Evolutionary conservation across 495 filamentous ascomycete genomes (phyloP).

Genomic region (Hyaloscypha variabilis): DNA sequence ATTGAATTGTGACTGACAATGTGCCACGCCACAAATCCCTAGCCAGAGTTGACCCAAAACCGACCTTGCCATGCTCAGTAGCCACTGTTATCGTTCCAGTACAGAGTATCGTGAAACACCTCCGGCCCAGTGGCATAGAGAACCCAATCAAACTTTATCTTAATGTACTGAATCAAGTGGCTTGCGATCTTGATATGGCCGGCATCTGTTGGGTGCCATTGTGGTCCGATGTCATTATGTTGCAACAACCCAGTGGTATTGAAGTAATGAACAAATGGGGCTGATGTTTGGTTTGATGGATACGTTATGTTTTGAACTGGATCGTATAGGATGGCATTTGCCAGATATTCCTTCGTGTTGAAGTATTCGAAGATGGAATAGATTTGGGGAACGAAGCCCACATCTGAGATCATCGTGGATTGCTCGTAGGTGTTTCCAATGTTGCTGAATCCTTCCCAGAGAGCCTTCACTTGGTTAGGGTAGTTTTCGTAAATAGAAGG

Average conservation of each 20-base stretch:
- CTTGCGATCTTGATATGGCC: constrained; percentile 70
- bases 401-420: constrained; percentile 17
- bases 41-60: background rate
- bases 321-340: constrained; percentile 45
- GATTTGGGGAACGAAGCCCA: constrained; percentile 55
- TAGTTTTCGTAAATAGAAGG: background rate
- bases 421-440: constrained; percentile 57
- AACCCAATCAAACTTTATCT: constrained; percentile 60
- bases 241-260: constrained; percentile 68
- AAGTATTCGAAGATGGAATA: constrained; percentile 58
- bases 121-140: constrained; percentile 62
- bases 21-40: background rate
- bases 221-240: constrained; percentile 69
- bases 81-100: constrained; percentile 54
- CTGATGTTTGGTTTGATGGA: constrained; percentile 35
- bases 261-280: constrained; percentile 68
- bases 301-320: constrained; percentile 44
- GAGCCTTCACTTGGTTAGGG: constrained; percentile 43
- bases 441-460: constrained; percentile 62
- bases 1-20: background rate
- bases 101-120: constrained; percentile 63
- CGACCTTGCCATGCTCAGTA: background rate
- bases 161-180: constrained; percentile 51
- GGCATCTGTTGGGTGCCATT: constrained; percentile 67
- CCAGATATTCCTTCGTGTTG: constrained; percentile 49